phyloP scores from a whole-genome alignment of 1,284 basidiomycete genomes.

The Melampsora larici-populina region DNA sequence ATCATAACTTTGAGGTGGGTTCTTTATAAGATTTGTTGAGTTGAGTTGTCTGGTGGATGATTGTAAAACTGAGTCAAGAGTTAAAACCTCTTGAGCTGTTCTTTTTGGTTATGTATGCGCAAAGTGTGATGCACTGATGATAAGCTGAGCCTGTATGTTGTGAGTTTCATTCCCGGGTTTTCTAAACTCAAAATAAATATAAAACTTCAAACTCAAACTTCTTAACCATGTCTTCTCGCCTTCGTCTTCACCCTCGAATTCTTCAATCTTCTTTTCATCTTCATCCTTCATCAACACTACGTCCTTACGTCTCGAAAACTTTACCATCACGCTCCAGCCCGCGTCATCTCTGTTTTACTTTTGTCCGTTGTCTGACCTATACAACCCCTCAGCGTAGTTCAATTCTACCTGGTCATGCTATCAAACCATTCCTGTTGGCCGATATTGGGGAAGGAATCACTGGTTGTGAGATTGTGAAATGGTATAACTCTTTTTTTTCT shows the following conservation, averaged over 20 bases:
- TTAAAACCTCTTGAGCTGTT: no score
- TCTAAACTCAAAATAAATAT: no score
- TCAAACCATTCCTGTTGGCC: constrained; percentile 72
- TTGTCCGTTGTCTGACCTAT: neutral
- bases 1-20: no score
- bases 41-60: no score
- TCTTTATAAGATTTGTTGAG: no score
- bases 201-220: neutral
- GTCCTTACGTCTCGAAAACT: neutral
- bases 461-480: constrained; percentile 54
- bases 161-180: no score
- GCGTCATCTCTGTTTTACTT: neutral
- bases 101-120: no score
- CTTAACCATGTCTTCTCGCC: neutral
- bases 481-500: constrained; percentile 31
- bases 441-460: constrained; percentile 82
- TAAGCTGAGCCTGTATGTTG: no score
- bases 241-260: neutral
- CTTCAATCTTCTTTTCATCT: neutral
- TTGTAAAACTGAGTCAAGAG: no score
- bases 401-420: neutral
- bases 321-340: neutral
- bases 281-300: neutral
- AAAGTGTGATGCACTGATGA: no score
- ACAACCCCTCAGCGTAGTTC: neutral